Conservation (phyloP, 331 rosid species). For the Arachis monticola region DNA sequence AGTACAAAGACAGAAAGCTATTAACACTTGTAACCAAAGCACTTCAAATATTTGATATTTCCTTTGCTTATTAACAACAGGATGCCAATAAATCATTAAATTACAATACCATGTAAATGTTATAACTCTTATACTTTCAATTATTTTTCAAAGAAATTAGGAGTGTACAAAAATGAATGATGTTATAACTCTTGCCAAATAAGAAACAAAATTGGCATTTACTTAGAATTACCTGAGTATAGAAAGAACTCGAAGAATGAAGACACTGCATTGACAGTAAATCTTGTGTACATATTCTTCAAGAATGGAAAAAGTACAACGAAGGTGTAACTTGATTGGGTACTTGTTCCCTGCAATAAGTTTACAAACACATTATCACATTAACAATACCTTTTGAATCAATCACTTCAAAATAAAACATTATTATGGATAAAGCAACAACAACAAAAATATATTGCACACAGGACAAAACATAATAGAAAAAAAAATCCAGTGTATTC, state of each 20-base stretch:
- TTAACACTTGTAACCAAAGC: background rate
- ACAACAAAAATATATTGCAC: background rate
- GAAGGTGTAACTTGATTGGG: slow-evolving; percentile 6
- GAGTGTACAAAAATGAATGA: background rate
- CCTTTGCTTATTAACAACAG: background rate
- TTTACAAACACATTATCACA: background rate
- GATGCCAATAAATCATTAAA: background rate
- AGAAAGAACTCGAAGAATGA: background rate
- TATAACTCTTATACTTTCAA: slow-evolving; percentile 4
- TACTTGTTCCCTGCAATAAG: slow-evolving; percentile 40
- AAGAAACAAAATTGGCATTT: slow-evolving; percentile 2
- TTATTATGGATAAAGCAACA: background rate
- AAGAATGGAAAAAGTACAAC: background rate
- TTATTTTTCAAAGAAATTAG: background rate
- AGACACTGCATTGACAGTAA: background rate
- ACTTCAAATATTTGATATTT: too few relatives aligned
- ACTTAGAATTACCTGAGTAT: background rate
- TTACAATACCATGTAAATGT: slow-evolving; percentile 8
- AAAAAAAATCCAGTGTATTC: background rate
- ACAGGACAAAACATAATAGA: background rate
- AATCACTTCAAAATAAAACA: slow-evolving; percentile 26
- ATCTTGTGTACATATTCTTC: slow-evolving; percentile 28
- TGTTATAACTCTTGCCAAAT: slow-evolving; percentile 22
- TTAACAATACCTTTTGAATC: slow-evolving; percentile 16
- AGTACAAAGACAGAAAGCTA: background rate